These are phyloP conservation scores for Bifiguratus adelaidae DNA, from an alignment of 192 early-diverging fungal species.

Conservation along the genomic window DNA sequence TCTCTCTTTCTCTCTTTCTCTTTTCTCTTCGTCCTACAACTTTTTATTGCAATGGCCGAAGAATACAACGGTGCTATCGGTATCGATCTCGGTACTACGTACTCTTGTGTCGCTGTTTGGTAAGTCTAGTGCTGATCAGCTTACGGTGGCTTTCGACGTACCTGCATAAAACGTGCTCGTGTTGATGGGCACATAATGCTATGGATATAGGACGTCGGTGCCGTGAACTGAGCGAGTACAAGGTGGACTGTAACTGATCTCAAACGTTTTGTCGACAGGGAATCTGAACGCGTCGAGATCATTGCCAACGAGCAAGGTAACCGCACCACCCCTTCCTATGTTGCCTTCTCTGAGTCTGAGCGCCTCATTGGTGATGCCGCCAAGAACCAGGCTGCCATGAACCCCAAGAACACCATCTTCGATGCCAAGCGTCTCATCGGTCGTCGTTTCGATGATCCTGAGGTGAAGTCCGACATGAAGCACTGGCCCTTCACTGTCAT, in stretches of 20 bases:
- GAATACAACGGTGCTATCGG: slow-evolving; percentile 1
- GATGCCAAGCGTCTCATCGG: slow-evolving; percentile 89
- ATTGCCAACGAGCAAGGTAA: slow-evolving; percentile 85
- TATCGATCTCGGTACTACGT: slow-evolving; percentile 3
- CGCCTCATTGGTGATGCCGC: slow-evolving; percentile 81
- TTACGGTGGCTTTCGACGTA: too few relatives aligned
- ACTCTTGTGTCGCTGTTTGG: slow-evolving; percentile 32
- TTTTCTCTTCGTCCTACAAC: too few relatives aligned
- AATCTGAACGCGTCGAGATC: slow-evolving; percentile 1
- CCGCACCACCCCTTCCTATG: slow-evolving; percentile 81
- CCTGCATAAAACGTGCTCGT: too few relatives aligned
- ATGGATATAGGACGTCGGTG: too few relatives aligned
- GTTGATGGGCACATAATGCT: too few relatives aligned
- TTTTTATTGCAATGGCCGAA: not conserved
- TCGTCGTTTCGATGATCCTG: slow-evolving; percentile 74
- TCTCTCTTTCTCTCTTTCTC: too few relatives aligned
- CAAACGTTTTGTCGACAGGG: too few relatives aligned
- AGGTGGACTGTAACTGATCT: too few relatives aligned
- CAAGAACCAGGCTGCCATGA: slow-evolving; percentile 86
- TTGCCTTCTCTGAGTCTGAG: slow-evolving; percentile 71
- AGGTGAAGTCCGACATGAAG: slow-evolving; percentile 72
- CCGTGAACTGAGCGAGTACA: too few relatives aligned
- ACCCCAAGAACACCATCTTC: slow-evolving; percentile 86
- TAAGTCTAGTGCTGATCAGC: too few relatives aligned
- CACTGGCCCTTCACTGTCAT: slow-evolving; percentile 81